Percentiles rank a stretch among this genome's conserved stretches.
phyloP scores from a whole-genome alignment of 2,329 filamentous ascomycete species.

The Calonectria pseudoreteaudii region DNA sequence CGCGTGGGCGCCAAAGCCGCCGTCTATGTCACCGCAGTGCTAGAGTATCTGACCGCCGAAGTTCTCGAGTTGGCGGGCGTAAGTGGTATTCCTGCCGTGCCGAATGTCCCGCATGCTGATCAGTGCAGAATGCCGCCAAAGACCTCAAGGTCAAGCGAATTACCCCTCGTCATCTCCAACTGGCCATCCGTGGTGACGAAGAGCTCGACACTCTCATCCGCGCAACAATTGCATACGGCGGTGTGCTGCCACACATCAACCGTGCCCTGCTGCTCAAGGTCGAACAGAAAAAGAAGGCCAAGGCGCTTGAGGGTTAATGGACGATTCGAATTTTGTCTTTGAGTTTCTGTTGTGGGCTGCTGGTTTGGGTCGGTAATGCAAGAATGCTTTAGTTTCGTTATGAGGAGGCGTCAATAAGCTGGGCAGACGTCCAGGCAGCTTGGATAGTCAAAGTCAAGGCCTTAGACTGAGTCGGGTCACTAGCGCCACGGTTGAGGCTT shows the following conservation, averaged over 20 bases:
- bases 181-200: slow-evolving; percentile 98
- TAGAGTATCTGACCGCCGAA: slow-evolving; percentile 98
- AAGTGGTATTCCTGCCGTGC: slow-evolving; percentile 53
- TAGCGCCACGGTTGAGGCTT: not conserved
- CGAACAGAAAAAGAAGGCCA: slow-evolving; percentile 94
- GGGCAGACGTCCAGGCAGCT: slow-evolving; percentile 36
- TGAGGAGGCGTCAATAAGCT: slow-evolving; percentile 38
- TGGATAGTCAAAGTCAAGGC: slow-evolving; percentile 37
- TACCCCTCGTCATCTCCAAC: slow-evolving; percentile 95
- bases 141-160: slow-evolving; percentile 99
- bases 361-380: slow-evolving; percentile 45
- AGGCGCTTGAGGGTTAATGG: slow-evolving; percentile 59
- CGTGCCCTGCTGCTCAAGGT: slow-evolving; percentile 95
- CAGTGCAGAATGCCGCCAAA: slow-evolving; percentile 89
- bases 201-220: slow-evolving; percentile 97
- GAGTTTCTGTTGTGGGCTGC: slow-evolving; percentile 39
- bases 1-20: slow-evolving; percentile 98
- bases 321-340: slow-evolving; percentile 32
- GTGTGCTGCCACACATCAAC: slow-evolving; percentile 99
- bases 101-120: slow-evolving; percentile 34
- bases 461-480: not conserved
- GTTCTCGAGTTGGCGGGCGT: slow-evolving; percentile 95
- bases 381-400: slow-evolving; percentile 43
- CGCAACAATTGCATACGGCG: slow-evolving; percentile 97
- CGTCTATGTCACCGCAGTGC: slow-evolving; percentile 97